Conservation (phyloP, 345 rosid genomes). For the Populus deltoides region DNA sequence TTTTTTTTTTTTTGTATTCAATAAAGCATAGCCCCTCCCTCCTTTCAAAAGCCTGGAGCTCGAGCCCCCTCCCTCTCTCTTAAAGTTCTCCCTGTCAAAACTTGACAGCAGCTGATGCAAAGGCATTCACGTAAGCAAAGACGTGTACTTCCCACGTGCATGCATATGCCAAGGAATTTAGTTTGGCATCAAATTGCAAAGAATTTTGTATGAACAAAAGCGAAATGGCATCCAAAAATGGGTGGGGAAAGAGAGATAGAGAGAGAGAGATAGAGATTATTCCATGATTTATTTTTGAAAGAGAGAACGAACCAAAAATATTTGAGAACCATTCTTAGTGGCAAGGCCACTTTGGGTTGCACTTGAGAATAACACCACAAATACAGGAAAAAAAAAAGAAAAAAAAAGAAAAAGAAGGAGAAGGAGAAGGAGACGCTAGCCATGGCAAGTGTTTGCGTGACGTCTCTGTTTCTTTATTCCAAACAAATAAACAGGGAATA, state of each 20-base stretch:
- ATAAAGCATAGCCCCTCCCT: no score
- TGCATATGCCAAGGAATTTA: background rate
- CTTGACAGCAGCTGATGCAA: background rate
- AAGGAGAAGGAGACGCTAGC: background rate
- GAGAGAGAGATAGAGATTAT: background rate
- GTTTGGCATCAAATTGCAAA: background rate
- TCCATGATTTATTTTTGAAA: background rate
- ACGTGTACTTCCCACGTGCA: background rate
- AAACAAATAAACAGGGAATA: constrained; percentile 17
- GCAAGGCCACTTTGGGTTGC: constrained; percentile 40
- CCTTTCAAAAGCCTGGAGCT: no score
- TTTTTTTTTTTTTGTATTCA: no score
- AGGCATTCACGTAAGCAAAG: background rate
- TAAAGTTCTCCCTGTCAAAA: background rate
- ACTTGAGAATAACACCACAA: constrained; percentile 31
- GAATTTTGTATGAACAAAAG: background rate
- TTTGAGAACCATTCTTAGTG: constrained; percentile 45
- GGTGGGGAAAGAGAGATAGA: background rate
- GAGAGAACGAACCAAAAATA: background rate
- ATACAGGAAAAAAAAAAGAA: background rate
- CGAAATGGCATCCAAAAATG: background rate
- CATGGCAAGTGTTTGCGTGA: constrained; percentile 37
- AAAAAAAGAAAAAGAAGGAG: background rate
- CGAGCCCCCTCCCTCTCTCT: background rate
- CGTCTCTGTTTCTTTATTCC: constrained; percentile 29